Percentiles rank a stretch among this genome's conserved stretches.
phyloP scores from a whole-genome alignment of 805 yeast species.

The Candida pseudofarinosa region DNA sequence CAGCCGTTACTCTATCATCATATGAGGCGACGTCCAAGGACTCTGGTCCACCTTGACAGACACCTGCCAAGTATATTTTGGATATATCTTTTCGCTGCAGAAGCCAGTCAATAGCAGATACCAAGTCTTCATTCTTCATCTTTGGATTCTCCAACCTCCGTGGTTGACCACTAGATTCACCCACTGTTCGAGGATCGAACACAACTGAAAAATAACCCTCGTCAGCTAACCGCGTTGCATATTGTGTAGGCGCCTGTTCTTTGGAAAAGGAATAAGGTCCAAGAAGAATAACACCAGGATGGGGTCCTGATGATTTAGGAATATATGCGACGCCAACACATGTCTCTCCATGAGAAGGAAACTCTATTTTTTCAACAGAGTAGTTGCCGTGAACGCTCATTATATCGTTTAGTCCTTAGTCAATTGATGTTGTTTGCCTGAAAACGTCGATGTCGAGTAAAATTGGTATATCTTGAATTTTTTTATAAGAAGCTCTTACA shows the following conservation, averaged over 20 bases:
- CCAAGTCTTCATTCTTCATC: conserved; percentile 2
- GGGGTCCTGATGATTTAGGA: not conserved
- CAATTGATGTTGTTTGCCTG: not conserved
- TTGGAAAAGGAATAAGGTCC: conserved; percentile 1
- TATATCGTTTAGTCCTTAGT: not conserved
- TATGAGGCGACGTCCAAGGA: conserved; percentile 2
- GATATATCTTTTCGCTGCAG: conserved; percentile 1
- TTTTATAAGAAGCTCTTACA: not conserved
- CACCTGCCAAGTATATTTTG: conserved; percentile 1
- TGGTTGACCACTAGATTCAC: conserved; percentile 1
- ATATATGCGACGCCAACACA: not conserved
- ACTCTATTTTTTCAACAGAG: not conserved
- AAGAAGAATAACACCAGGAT: not conserved
- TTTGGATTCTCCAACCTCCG: conserved; percentile 2
- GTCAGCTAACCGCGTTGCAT: not conserved
- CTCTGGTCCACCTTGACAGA: conserved; percentile 3
- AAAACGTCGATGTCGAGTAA: not conserved
- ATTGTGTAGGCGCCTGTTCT: conserved; percentile 1
- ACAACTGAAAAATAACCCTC: not conserved
- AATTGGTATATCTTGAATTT: not conserved
- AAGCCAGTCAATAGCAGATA: conserved; percentile 1
- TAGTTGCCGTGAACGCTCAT: not conserved
- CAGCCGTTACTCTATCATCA: conserved; percentile 2
- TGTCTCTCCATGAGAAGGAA: not conserved
- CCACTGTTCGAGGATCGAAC: conserved; percentile 1